phyloP scores from a whole-genome alignment of 495 filamentous ascomycete genomes.

The Umbilicaria muhlenbergii region DNA sequence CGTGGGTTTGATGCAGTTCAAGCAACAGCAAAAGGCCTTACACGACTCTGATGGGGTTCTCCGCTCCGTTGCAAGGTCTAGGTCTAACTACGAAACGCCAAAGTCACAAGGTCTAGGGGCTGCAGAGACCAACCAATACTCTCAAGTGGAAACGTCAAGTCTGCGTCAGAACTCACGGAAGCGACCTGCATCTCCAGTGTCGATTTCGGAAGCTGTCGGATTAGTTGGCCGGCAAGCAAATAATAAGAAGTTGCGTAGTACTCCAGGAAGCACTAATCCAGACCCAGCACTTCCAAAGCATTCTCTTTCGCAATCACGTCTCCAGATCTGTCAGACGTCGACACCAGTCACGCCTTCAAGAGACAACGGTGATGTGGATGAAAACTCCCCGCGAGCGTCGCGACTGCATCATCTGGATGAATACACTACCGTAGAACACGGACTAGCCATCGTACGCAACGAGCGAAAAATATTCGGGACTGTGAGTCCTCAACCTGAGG shows the following conservation, averaged over 20 bases:
- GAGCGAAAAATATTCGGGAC: no score
- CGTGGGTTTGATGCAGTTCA: conserved; percentile 21
- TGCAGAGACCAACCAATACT: conserved; percentile 1
- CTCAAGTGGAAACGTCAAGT: conserved; percentile 1
- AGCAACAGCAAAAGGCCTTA: conserved; percentile 32
- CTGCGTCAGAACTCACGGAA: conserved; percentile 2
- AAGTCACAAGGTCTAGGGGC: conserved; percentile 1
- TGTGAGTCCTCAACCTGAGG: no score
- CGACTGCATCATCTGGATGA: no score
- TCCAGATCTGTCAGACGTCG: conserved; percentile 11
- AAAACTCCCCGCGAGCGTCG: no score
- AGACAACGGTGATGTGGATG: not conserved
- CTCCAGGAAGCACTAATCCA: no score
- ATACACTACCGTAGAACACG: no score
- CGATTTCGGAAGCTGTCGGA: conserved; percentile 38
- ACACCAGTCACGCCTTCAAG: conserved; percentile 19
- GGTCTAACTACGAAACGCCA: conserved; percentile 12
- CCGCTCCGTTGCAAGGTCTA: conserved; percentile 26
- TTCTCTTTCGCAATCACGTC: conserved; percentile 2
- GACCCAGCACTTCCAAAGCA: no score
- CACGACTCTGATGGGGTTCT: conserved; percentile 39
- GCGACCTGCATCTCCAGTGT: conserved; percentile 41
- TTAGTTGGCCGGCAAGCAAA: conserved; percentile 3
- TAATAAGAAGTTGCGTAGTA: no score
- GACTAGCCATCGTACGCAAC: no score